Evolutionary conservation across 2,329 filamentous ascomycete genomes (phyloP), one percentile per base, ranked within the genome.

Genomic region (Hypoxylon sp.): DNA sequence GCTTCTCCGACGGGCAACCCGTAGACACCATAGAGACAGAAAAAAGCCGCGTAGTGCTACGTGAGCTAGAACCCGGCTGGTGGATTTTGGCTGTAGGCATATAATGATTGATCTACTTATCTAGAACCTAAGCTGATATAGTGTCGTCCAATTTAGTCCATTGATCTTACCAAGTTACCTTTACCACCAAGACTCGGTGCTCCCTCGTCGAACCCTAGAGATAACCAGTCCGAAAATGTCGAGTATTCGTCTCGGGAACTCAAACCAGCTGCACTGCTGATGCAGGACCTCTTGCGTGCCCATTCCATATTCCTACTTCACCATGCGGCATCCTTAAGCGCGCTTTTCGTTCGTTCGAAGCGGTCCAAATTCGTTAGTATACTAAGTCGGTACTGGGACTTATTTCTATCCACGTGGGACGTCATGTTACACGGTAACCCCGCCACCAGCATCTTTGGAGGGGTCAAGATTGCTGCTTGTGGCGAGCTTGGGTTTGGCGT

Each of bases 401-500:
- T 86, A 10, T 90, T 86, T 66, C 76, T 90, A 17, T 86, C 87
- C 0, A 90, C 89, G 0, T 99, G 96, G 96, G 94, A 95, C 73
- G 92, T 98, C 11, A 87, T 97, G 72, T 85, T 99, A 46, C 93
- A 95, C 76, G 95, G 94, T 8, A 98, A 97, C 74, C 96, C 96
- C 0, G 90, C 91, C 1, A 88, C 91, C 0, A 91, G 91, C 70
- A 85, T 97, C 4, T 94, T 94, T 75, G 89, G 91, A 10, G 94
- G 93, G 5, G 89, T 97, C 76, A 97, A 97, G 79, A 85, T 99
- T 33, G 93, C 94, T 11, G 93, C 92, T 5, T 94, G 93, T 35
- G 95, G 96, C 17, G 95, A 98, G 81, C 87, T 98, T 26, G 96
- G 96, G 14, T 88, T 98, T 50, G 96, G 96, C 0, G 96, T 98